Evolutionary conservation across 2,329 filamentous ascomycete genomes (phyloP).

Genomic region (Alternaria ventricosa): DNA sequence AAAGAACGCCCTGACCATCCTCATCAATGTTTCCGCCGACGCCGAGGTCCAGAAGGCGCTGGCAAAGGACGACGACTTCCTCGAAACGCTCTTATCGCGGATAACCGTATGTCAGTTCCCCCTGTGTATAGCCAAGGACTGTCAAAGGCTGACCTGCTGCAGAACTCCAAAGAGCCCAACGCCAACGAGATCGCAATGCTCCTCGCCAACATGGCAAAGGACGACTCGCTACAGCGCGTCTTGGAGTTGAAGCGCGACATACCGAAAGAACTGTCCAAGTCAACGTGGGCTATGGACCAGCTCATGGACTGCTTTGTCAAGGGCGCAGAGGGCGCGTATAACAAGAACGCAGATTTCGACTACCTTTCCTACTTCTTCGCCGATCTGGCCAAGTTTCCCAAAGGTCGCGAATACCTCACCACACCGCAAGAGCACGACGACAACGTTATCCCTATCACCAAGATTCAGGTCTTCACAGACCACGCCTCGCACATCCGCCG

Average conservation of each 20-base stretch:
- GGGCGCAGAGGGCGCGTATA: slow-evolving; percentile 81
- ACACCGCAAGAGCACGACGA: slow-evolving; percentile 76
- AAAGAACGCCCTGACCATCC: slow-evolving; percentile 89
- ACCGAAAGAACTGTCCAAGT: slow-evolving; percentile 73
- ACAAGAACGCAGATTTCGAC: slow-evolving; percentile 85
- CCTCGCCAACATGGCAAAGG: slow-evolving; percentile 88
- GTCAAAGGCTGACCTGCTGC: slow-evolving; percentile 14
- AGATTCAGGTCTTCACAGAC: slow-evolving; percentile 93
- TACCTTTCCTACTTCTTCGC: slow-evolving; percentile 95
- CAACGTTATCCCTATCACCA: slow-evolving; percentile 82
- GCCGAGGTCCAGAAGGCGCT: slow-evolving; percentile 74
- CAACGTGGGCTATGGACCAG: slow-evolving; percentile 81
- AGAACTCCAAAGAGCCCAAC: slow-evolving; percentile 78
- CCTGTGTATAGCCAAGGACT: neutral
- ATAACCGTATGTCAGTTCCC: slow-evolving; percentile 73
- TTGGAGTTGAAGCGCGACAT: slow-evolving; percentile 71
- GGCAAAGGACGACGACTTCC: slow-evolving; percentile 78
- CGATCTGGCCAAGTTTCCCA: slow-evolving; percentile 80
- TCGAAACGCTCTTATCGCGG: slow-evolving; percentile 74
- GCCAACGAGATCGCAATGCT: slow-evolving; percentile 90
- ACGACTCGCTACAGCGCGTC: slow-evolving; percentile 72
- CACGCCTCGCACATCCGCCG: slow-evolving; percentile 82
- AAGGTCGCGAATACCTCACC: slow-evolving; percentile 78
- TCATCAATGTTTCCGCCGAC: slow-evolving; percentile 85
- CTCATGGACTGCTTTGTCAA: slow-evolving; percentile 96